phyloP scores from a whole-genome alignment of 768 basidiomycete genomes.

The Russula abietina region DNA sequence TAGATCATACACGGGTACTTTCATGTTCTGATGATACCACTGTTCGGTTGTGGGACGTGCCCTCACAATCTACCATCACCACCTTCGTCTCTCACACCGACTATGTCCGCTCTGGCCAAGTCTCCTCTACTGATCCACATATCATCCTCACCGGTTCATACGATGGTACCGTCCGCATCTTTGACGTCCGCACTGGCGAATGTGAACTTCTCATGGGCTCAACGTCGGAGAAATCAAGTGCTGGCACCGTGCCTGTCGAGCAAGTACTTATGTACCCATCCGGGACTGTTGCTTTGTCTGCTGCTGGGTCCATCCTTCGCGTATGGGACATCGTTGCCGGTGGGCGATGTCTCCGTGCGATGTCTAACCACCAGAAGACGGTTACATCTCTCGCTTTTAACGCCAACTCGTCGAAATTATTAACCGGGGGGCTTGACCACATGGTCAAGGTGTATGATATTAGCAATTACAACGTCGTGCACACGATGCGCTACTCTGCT shows the following conservation, averaged over 20 bases:
- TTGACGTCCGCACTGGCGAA: slow-evolving; percentile 76
- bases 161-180: slow-evolving; percentile 84
- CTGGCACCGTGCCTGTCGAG: slow-evolving; percentile 65
- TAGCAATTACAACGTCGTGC: slow-evolving; percentile 87
- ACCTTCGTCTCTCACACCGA: slow-evolving; percentile 88
- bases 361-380: slow-evolving; percentile 98
- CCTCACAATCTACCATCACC: slow-evolving; percentile 70
- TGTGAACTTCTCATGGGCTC: slow-evolving; percentile 79
- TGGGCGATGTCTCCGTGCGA: slow-evolving; percentile 79
- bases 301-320: slow-evolving; percentile 87
- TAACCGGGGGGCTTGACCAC: slow-evolving; percentile 90
- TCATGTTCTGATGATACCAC: slow-evolving; percentile 97
- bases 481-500: slow-evolving; percentile 97
- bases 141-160: slow-evolving; percentile 91
- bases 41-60: slow-evolving; percentile 90
- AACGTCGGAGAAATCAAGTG: slow-evolving; percentile 28
- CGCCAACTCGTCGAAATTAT: slow-evolving; percentile 62
- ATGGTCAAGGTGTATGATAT: slow-evolving; percentile 99
- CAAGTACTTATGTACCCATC: slow-evolving; percentile 90
- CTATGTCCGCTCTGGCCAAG: slow-evolving; percentile 91
- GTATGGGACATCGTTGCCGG: slow-evolving; percentile 95
- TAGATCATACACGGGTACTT: slow-evolving; percentile 75
- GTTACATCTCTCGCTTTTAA: slow-evolving; percentile 86
- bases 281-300: slow-evolving; percentile 77
- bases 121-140: slow-evolving; percentile 76